Percentiles rank a stretch among this genome's conserved stretches.
phyloP scores from a whole-genome alignment of 2,329 filamentous ascomycete genomes.

The Tolypocladium ophioglossoides region DNA sequence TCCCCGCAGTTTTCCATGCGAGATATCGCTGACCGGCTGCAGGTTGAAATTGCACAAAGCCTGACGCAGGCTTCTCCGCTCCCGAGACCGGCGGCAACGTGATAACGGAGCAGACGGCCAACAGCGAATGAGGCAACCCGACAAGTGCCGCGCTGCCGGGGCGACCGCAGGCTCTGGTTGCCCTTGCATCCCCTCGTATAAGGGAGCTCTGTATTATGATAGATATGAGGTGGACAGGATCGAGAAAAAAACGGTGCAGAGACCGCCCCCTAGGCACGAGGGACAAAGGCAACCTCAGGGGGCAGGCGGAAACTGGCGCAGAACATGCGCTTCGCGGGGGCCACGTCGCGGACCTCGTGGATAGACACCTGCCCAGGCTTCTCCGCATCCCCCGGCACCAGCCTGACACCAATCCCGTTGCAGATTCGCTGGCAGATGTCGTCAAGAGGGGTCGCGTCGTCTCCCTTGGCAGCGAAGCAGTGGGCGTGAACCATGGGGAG shows the following conservation, averaged over 20 bases:
- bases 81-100: neutral
- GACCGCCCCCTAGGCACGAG: conserved; percentile 10
- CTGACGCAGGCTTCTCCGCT: neutral
- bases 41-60: neutral
- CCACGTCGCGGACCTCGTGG: conserved; percentile 72
- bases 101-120: neutral
- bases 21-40: conserved; percentile 3
- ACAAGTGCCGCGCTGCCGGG: neutral
- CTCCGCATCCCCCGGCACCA: conserved; percentile 34
- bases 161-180: neutral
- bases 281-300: conserved; percentile 66
- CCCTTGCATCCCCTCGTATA: neutral
- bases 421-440: conserved; percentile 33
- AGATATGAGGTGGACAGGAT: neutral
- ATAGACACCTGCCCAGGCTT: conserved; percentile 42
- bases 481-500: conserved; percentile 88
- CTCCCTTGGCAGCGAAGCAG: conserved; percentile 79
- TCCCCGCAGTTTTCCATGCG: conserved; percentile 1
- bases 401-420: conserved; percentile 27
- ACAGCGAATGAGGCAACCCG: neutral
- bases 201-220: neutral
- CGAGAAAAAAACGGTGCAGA: neutral
- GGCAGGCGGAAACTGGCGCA: conserved; percentile 88
- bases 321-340: conserved; percentile 93
- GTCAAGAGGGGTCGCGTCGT: conserved; percentile 55